These are phyloP conservation scores for Aquilaria sinensis DNA, from an alignment of 345 rosid species.

Conservation along the genomic window DNA sequence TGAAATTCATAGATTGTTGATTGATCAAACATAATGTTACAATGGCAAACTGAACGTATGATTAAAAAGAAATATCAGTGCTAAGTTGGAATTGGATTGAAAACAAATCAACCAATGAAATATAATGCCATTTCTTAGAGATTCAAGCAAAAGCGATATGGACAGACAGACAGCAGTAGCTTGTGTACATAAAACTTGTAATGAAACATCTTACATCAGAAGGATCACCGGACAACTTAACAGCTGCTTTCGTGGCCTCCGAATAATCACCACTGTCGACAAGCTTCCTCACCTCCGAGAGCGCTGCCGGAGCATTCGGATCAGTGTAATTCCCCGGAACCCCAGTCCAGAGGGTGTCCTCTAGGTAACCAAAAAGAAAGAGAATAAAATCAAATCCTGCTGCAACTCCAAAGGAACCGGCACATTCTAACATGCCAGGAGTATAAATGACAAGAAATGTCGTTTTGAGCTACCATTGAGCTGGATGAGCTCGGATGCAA, in stretches of 20 bases:
- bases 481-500: conserved; percentile 59
- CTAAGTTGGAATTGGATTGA: too few relatives aligned
- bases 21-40: too few relatives aligned
- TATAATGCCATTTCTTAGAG: neutral
- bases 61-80: too few relatives aligned
- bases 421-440: too few relatives aligned
- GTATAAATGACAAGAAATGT: neutral
- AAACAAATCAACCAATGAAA: neutral
- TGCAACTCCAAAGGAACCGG: too few relatives aligned
- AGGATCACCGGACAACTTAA: conserved; percentile 50
- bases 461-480: conserved; percentile 50
- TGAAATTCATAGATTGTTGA: too few relatives aligned
- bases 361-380: conserved; percentile 24
- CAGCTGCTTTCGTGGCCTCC: conserved; percentile 74
- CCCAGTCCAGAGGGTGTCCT: conserved; percentile 92
- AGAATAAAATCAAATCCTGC: neutral
- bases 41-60: too few relatives aligned
- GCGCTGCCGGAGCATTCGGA: conserved; percentile 56
- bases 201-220: conserved; percentile 46
- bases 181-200: neutral
- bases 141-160: neutral
- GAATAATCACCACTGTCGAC: conserved; percentile 53
- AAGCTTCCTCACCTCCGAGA: conserved; percentile 64
- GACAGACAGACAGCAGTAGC: neutral
- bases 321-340: conserved; percentile 61